Conservation (phyloP, 2,329 filamentous ascomycete species). For the Colletotrichum sojae region DNA sequence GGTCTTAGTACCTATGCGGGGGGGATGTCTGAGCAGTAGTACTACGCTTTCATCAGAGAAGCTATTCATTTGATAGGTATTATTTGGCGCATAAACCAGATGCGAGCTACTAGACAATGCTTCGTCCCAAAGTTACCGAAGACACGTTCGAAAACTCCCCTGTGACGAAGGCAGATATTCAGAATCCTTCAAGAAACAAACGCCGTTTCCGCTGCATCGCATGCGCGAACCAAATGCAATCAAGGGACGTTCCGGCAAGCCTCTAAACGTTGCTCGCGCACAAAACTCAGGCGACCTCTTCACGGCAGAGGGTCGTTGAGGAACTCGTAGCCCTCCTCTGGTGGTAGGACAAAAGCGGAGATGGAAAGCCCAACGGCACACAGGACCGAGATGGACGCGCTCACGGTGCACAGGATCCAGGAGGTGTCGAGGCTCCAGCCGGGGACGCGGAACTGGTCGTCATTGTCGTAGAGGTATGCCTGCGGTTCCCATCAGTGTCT, state of each 20-base stretch:
- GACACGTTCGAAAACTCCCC: background rate
- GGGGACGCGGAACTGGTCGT: constrained; percentile 83
- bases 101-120: background rate
- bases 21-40: background rate
- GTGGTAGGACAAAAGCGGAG: constrained; percentile 79
- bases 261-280: background rate
- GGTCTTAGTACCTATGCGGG: too few species aligned
- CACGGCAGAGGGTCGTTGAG: constrained; percentile 58
- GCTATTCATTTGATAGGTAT: constrained; percentile 4
- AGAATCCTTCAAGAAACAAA: constrained; percentile 1
- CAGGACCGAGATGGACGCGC: constrained; percentile 67
- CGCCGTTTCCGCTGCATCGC: constrained; percentile 19
- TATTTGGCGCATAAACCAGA: constrained; percentile 12
- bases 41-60: background rate
- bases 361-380: constrained; percentile 72
- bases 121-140: background rate
- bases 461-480: constrained; percentile 87
- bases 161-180: background rate
- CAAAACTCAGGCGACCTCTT: background rate
- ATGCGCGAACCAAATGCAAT: constrained; percentile 15
- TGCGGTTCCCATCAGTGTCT: constrained; percentile 52
- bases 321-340: constrained; percentile 89
- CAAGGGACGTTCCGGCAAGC: background rate
- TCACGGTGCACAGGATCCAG: constrained; percentile 78
- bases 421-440: constrained; percentile 87